Conservation (phyloP, 169 alveolate species). For the Cryptosporidium ryanae region DNA sequence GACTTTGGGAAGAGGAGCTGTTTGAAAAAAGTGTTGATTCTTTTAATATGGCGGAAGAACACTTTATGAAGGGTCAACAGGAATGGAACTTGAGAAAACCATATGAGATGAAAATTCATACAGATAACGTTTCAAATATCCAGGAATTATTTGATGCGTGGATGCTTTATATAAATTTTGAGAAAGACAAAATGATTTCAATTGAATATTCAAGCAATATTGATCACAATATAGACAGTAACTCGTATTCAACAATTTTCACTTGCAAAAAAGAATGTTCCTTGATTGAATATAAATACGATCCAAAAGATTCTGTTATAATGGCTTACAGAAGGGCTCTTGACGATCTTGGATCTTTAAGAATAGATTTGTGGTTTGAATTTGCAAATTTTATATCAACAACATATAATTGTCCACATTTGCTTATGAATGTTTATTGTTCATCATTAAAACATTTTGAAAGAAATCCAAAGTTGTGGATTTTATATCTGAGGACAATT, state of each 20-base stretch:
- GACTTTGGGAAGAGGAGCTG: slow-evolving; percentile 76
- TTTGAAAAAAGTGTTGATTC: slow-evolving; percentile 29
- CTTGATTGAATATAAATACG: slow-evolving; percentile 8
- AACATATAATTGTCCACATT: slow-evolving; percentile 61
- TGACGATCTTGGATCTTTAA: slow-evolving; percentile 69
- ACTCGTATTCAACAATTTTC: background rate
- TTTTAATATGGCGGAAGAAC: slow-evolving; percentile 28
- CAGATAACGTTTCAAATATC: slow-evolving; percentile 62
- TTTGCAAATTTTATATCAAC: slow-evolving; percentile 68
- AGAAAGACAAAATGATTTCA: slow-evolving; percentile 63
- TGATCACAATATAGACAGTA: background rate
- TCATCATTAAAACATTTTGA: slow-evolving; percentile 55
- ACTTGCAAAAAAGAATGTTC: background rate
- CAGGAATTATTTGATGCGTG: slow-evolving; percentile 70
- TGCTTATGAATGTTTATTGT: slow-evolving; percentile 27
- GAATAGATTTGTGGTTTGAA: slow-evolving; percentile 68
- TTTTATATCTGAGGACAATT: slow-evolving; percentile 16
- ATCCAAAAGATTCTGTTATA: slow-evolving; percentile 52
- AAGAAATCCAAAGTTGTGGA: slow-evolving; percentile 49
- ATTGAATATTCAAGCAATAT: slow-evolving; percentile 56
- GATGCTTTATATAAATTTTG: slow-evolving; percentile 65
- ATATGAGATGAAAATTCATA: slow-evolving; percentile 56
- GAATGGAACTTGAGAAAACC: slow-evolving; percentile 71
- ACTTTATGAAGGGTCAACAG: slow-evolving; percentile 42
- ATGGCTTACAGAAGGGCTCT: slow-evolving; percentile 73